Evolutionary conservation across 179 eudicot genomes (phyloP).

Genomic region (Carnegiea gigantea): DNA sequence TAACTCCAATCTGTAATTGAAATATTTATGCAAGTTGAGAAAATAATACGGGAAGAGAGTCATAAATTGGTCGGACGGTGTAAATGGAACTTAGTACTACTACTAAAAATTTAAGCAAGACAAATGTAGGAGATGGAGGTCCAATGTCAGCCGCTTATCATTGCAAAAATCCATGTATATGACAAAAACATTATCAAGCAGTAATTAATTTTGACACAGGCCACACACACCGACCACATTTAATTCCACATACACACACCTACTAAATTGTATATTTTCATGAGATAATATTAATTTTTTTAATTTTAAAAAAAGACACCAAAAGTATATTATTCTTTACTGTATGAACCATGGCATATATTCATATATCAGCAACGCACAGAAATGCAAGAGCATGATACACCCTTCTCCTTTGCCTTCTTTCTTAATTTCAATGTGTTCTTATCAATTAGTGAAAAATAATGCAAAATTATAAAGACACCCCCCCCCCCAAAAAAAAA

Average conservation of each 20-base stretch:
- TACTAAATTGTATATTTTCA: no score
- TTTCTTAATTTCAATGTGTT: background rate
- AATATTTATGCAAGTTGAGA: no score
- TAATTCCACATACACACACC: background rate
- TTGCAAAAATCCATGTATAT: background rate
- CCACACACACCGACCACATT: background rate
- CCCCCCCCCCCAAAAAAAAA: background rate
- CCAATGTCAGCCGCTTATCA: background rate
- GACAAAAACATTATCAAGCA: background rate
- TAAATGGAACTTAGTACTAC: background rate
- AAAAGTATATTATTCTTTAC: background rate
- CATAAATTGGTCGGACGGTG: slow-evolving; percentile 2
- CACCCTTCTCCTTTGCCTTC: background rate
- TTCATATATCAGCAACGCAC: background rate
- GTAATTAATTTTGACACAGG: background rate
- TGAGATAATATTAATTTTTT: no score
- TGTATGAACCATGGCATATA: background rate
- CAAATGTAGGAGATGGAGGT: background rate
- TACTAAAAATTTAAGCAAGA: background rate
- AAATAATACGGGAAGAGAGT: background rate
- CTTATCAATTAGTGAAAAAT: slow-evolving; percentile 15
- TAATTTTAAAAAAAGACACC: no score
- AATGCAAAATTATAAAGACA: slow-evolving; percentile 8
- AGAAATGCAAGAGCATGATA: background rate
- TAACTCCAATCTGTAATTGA: no score